phyloP scores from a whole-genome alignment of 1,284 basidiomycete genomes.

The Ceratobasidium sp. region DNA sequence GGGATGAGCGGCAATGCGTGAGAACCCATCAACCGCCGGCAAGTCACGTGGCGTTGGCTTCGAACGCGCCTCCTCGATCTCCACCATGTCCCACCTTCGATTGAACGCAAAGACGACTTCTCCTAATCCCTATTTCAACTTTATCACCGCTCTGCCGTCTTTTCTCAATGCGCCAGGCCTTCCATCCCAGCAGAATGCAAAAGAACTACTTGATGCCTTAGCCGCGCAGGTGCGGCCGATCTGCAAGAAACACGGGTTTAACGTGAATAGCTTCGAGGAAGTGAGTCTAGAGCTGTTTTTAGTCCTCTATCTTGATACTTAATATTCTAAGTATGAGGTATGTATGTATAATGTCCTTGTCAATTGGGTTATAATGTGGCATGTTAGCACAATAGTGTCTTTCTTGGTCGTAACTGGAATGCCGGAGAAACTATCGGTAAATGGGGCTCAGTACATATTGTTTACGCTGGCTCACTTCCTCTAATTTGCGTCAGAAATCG shows the following conservation, averaged over 20 bases:
- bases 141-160: constrained; percentile 69
- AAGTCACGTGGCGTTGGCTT: constrained; percentile 27
- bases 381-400: constrained; percentile 80
- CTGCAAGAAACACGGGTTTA: constrained; percentile 80
- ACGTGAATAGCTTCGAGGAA: constrained; percentile 81
- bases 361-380: constrained; percentile 49
- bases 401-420: constrained; percentile 78
- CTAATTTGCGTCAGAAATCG: constrained; percentile 67
- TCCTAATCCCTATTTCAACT: constrained; percentile 80
- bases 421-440: constrained; percentile 77
- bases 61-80: neutral
- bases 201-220: constrained; percentile 74
- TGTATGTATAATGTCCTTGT: neutral
- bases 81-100: constrained; percentile 74
- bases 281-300: constrained; percentile 55
- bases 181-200: constrained; percentile 57
- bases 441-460: neutral
- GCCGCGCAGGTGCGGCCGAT: constrained; percentile 82
- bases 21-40: constrained; percentile 1
- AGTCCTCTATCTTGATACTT: neutral
- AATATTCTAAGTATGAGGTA: constrained; percentile 42
- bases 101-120: constrained; percentile 74
- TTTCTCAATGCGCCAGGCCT: constrained; percentile 49
- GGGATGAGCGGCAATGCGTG: constrained; percentile 29
- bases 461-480: neutral